phyloP scores from a whole-genome alignment of 352 stramenopile genomes.

The Pythium scleroteichum region DNA sequence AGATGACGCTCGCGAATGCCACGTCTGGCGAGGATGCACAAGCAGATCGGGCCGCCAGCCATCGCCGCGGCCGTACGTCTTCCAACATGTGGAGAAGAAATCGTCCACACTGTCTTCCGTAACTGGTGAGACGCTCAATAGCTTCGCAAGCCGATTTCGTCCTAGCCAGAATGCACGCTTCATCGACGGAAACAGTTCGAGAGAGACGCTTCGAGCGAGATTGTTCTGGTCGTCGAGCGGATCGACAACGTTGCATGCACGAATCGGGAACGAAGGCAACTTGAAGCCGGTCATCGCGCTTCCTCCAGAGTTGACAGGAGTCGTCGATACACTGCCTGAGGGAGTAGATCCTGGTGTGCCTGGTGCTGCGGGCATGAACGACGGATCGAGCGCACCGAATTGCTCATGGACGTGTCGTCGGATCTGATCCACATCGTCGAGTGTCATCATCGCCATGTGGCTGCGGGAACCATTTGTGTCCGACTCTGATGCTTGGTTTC shows the following conservation, averaged over 20 bases:
- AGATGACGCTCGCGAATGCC: constrained; percentile 34
- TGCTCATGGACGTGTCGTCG: constrained; percentile 51
- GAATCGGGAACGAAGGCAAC: constrained; percentile 59
- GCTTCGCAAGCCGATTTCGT: constrained; percentile 44
- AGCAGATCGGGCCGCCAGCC: constrained; percentile 80
- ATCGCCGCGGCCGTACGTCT: constrained; percentile 65
- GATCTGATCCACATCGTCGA: constrained; percentile 53
- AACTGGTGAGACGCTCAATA: not conserved
- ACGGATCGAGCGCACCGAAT: constrained; percentile 54
- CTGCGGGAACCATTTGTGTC: constrained; percentile 1
- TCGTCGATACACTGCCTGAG: constrained; percentile 13
- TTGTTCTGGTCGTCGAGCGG: constrained; percentile 89
- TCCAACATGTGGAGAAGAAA: constrained; percentile 67
- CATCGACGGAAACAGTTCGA: constrained; percentile 69
- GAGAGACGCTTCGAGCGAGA: constrained; percentile 74
- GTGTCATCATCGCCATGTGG: constrained; percentile 32
- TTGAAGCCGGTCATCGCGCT: constrained; percentile 4
- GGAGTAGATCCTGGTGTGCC: not conserved
- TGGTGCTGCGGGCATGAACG: constrained; percentile 6
- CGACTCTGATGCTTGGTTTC: not conserved
- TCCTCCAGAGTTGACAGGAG: constrained; percentile 1
- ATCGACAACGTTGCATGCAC: constrained; percentile 88
- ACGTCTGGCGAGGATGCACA: constrained; percentile 75
- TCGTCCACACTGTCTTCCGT: constrained; percentile 32
- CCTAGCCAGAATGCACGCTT: constrained; percentile 67